Evolutionary conservation across 257 asterid genomes (phyloP).

Genomic region (Cynanchum wilfordii): DNA sequence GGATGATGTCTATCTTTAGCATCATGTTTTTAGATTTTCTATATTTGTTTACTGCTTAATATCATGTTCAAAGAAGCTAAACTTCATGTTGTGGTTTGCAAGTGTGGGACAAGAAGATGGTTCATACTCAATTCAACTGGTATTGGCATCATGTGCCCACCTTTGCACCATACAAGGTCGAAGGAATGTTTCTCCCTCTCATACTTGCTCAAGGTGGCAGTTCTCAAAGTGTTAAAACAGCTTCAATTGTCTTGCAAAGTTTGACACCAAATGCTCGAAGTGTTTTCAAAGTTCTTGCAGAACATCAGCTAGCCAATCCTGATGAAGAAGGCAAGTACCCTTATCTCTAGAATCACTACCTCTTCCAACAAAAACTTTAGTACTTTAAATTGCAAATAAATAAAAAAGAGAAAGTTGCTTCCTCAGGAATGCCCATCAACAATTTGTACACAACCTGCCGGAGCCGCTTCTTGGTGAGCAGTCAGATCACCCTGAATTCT

Average conservation of each 20-base stretch:
- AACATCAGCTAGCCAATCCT: conserved; percentile 72
- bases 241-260: conserved; percentile 86
- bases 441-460: conserved; percentile 65
- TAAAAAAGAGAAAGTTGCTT: background rate
- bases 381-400: background rate
- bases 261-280: conserved; percentile 91
- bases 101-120: conserved; percentile 99
- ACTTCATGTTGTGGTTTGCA: conserved; percentile 11
- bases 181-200: conserved; percentile 74
- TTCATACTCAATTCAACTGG: conserved; percentile 94
- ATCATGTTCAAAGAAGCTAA: background rate
- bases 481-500: conserved; percentile 81
- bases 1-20: background rate
- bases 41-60: background rate
- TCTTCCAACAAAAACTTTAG: conserved; percentile 10
- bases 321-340: conserved; percentile 75
- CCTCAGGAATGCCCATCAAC: conserved; percentile 76
- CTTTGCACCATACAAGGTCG: conserved; percentile 75
- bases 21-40: background rate
- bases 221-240: conserved; percentile 78
- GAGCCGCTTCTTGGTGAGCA: conserved; percentile 85
- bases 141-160: conserved; percentile 96
- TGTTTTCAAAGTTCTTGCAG: conserved; percentile 75
- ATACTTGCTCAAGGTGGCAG: conserved; percentile 74
- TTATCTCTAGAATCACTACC: conserved; percentile 11